phyloP scores from a whole-genome alignment of 129 eudicot genomes.

The Chrysanthemum makinoi region DNA sequence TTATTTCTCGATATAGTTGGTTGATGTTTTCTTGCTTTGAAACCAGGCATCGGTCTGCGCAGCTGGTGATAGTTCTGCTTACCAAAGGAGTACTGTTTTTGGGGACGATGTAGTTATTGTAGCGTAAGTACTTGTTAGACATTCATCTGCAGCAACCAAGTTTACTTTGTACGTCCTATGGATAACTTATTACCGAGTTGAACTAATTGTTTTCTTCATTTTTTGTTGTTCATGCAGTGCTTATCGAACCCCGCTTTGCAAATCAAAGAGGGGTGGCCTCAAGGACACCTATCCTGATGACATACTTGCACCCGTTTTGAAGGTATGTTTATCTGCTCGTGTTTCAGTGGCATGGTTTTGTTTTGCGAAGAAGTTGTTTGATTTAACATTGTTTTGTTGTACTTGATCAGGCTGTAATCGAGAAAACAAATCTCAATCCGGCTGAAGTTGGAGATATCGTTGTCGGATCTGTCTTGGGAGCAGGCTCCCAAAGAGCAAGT shows the following conservation, averaged over 20 bases:
- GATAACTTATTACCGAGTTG: neutral
- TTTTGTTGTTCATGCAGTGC: constrained; percentile 48
- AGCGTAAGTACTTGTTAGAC: neutral
- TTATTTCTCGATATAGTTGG: neutral
- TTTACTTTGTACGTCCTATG: neutral
- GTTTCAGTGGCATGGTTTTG: neutral
- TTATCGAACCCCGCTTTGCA: constrained; percentile 74
- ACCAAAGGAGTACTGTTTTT: constrained; percentile 67
- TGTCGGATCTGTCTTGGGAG: constrained; percentile 50
- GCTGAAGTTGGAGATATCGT: too few species aligned
- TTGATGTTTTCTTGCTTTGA: constrained; percentile 11
- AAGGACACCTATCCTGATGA: constrained; percentile 96
- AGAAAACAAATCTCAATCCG: too few species aligned
- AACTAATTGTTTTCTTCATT: neutral
- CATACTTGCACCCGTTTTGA: constrained; percentile 53
- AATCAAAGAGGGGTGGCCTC: constrained; percentile 86
- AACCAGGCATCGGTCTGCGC: constrained; percentile 76
- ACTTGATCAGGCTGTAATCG: too few species aligned
- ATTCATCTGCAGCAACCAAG: neutral
- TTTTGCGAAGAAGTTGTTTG: neutral
- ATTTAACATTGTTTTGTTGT: neutral
- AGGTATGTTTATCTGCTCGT: constrained; percentile 35
- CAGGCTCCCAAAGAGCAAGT: constrained; percentile 88
- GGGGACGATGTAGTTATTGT: constrained; percentile 89
- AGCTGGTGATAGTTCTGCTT: constrained; percentile 89